Evolutionary conservation across 371 early-diverging fungal species (phyloP), one percentile per base, ranked within the genome.

Genomic region (Actinomortierella ambigua): DNA sequence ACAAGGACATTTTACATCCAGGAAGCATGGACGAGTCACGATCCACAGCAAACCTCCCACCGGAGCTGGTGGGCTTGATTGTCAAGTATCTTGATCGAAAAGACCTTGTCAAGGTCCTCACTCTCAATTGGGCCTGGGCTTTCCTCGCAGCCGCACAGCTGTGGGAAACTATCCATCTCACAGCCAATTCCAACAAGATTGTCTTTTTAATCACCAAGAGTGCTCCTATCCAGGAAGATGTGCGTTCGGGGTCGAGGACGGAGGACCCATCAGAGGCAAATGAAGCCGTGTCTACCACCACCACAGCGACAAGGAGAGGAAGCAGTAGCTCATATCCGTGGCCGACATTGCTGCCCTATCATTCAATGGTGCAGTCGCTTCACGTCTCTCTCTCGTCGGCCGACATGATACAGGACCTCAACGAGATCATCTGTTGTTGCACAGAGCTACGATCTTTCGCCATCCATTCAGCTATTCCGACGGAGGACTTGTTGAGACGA

Each of bases 101-200:
- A 0, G 73, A 73, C 14, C 61, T 73, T 8, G 29, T 63, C 50
- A 63, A 66, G 22, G 63, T 63, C 14, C 28, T 73, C 22, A 57
- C 60, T 3, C 66, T 73, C 57, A 66, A 66, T 26, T 73, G 73
- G 73, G 66, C 73, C 0, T 73, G 73, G 73, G 73, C 73, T 0
- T 48, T 59, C 1, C 29, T 59, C 24, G 61, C 40, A 1, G 73
- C 73, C 1, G 50, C 63, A 8, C 62, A 57, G n/a, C 60, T 73
- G 4, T 73, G 73, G 73, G 53, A 63, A 15, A 51, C 57, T 3
- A 51, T 73, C 34, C 48, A 42, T 23, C 63, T 59, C 24, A 53
- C 67, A 1, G 59, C 61, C 17, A 60, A 59, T 6, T 41, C 55
- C 8, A 62, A 53, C 42, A 50, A 63, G 48, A 53, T 73, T 26